phyloP scores from a whole-genome alignment of 169 alveolate genomes.

The Ichthyophthirius multifiliis region DNA sequence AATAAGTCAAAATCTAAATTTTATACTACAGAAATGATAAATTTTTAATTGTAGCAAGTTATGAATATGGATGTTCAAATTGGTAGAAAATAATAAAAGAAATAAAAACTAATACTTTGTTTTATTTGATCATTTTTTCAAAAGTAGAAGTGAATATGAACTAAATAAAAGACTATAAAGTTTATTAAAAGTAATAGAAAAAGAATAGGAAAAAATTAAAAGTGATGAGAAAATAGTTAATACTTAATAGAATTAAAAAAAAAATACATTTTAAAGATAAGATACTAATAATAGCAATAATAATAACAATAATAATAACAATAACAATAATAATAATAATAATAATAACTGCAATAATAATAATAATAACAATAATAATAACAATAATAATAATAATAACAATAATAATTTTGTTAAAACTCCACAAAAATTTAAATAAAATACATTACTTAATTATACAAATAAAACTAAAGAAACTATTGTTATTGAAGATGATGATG shows the following conservation, averaged over 20 bases:
- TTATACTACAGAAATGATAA: constrained; percentile 80
- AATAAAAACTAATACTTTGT: constrained; percentile 62
- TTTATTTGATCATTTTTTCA: constrained; percentile 74
- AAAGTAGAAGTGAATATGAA: constrained; percentile 56
- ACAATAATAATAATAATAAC: not conserved
- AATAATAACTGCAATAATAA: not conserved
- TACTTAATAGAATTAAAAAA: not conserved
- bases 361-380: not conserved
- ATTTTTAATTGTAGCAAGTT: constrained; percentile 69
- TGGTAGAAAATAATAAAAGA: constrained; percentile 78
- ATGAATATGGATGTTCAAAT: constrained; percentile 76
- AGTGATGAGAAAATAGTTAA: not conserved
- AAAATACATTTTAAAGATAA: not conserved
- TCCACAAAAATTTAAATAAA: too few species aligned
- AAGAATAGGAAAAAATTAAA: constrained; percentile 38
- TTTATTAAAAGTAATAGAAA: constrained; percentile 56
- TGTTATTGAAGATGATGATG: too few species aligned
- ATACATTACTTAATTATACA: too few species aligned
- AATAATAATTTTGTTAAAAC: too few species aligned
- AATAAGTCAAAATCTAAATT: constrained; percentile 72
- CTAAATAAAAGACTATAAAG: constrained; percentile 57
- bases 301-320: not conserved
- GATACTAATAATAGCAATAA: not conserved
- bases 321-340: too few species aligned
- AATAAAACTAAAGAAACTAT: too few species aligned